Conservation (phyloP, 169 alveolate species). For the Eimeria sp. region DNA sequence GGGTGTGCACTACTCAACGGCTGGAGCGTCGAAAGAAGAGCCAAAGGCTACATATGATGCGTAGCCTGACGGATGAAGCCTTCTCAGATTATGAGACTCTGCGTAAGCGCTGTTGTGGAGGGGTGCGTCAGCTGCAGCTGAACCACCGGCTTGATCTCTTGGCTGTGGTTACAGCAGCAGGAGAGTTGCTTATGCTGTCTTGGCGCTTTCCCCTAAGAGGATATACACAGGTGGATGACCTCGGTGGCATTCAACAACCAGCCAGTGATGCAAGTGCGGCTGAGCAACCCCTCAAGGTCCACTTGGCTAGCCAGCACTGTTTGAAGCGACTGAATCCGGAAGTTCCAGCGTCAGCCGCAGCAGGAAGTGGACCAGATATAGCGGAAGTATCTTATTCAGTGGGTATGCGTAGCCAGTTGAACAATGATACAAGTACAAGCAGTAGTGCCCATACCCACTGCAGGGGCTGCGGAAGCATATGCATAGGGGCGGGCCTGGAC, state of each 20-base stretch:
- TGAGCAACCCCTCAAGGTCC: not conserved
- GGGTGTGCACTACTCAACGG: not conserved
- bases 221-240: not conserved
- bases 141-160: slow-evolving; percentile 49
- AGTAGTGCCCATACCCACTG: not conserved
- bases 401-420: not conserved
- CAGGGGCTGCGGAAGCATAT: slow-evolving; percentile 58
- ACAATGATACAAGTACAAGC: slow-evolving; percentile 5
- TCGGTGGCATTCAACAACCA: no score
- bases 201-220: slow-evolving; percentile 77
- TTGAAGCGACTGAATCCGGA: slow-evolving; percentile 16
- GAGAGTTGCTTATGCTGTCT: slow-evolving; percentile 66
- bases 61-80: slow-evolving; percentile 18
- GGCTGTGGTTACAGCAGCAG: slow-evolving; percentile 75
- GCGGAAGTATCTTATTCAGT: not conserved
- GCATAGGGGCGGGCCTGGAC: slow-evolving; percentile 24
- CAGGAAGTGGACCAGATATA: not conserved
- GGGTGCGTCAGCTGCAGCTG: slow-evolving; percentile 66
- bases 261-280: not conserved
- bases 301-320: not conserved
- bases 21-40: not conserved
- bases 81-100: not conserved
- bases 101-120: slow-evolving; percentile 30
- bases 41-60: not conserved
- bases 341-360: not conserved